Base-by-base conservation (phyloP, 2,329 filamentous ascomycete genomes). In the Penicillium sp. region DNA sequence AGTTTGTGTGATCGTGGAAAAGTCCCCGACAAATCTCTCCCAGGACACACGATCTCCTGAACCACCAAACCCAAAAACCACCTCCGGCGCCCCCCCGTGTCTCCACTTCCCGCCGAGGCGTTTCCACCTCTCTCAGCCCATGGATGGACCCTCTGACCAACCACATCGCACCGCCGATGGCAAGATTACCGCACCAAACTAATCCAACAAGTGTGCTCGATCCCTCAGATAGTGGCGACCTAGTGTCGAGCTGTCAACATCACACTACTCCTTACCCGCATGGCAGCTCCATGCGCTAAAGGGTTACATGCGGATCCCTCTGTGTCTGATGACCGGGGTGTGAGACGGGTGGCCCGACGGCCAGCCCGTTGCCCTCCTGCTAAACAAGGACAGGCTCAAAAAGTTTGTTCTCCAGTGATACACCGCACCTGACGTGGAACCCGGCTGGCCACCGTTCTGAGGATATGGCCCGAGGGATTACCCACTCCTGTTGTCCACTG, bases 331-430 rank as follows among this genome's bases (percentile, higher is more conserved):
- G 19, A 4, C n/a, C 38, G 16, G 49, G 30, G 10, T 33, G 53
- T 60, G 55, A 57, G 55, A 66, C 60, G 58, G 62, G 49, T 55
- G 30, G 59, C 57, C 64, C 64, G 64, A 62, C 62, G 62, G 64
- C 53, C 38, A 52, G 19, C 14, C 62, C 64, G 62, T 54, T 33
- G 2, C 6, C 11, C 45, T 53, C 2, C 30, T 35, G 2, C 33
- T 42, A 40, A 13, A 26, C 25, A 3, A 53, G 33, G 48, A 16
- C 43, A 16, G 13, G 26, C n/a, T 6, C 8, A 30, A 28, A 48
- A 48, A 48, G 16, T 30, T 4, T 48, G 26, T 46, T 46, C 43
- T 16, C 25, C 16, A n/a, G 45, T 35, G 49, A 37, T 16, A 52
- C 13, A 52, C n/a, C 6, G 16, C 26, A 19, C 4, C 8, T 10